Conservation (phyloP, 768 basidiomycete genomes). For the Tylopilus rubrobrunneus region DNA sequence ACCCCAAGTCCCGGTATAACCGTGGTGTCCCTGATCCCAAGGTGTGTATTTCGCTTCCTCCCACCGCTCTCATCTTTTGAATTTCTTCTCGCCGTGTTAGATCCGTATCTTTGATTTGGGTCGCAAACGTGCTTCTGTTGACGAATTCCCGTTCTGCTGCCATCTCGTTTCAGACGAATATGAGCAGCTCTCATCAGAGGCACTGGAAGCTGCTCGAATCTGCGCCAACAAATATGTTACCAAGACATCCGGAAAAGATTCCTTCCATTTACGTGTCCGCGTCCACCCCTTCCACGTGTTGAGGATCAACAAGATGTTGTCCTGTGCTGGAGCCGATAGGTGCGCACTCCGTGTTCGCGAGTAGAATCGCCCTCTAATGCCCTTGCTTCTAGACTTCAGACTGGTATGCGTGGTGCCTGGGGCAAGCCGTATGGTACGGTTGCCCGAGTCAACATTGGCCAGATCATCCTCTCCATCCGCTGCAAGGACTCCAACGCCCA, state of each 20-base stretch:
- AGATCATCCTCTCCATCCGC: slow-evolving; percentile 89
- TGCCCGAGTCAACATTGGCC: slow-evolving; percentile 95
- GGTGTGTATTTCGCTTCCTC: slow-evolving; percentile 36
- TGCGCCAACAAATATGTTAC: slow-evolving; percentile 99
- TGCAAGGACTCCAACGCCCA: slow-evolving; percentile 84
- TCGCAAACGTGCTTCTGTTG: slow-evolving; percentile 92
- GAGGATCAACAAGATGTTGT: slow-evolving; percentile 99
- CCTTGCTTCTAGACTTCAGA: slow-evolving; percentile 60
- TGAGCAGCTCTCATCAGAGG: slow-evolving; percentile 93
- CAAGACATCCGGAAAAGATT: slow-evolving; percentile 97
- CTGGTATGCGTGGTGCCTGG: slow-evolving; percentile 99
- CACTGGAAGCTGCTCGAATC: slow-evolving; percentile 96
- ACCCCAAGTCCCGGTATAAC: slow-evolving; percentile 93
- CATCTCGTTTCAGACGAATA: slow-evolving; percentile 98
- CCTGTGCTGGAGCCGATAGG: slow-evolving; percentile 98
- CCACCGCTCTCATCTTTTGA: not conserved
- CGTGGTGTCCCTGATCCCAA: slow-evolving; percentile 98
- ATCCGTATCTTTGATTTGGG: slow-evolving; percentile 96
- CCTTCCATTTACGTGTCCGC: slow-evolving; percentile 96
- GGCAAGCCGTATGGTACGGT: slow-evolving; percentile 97
- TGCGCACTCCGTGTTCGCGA: slow-evolving; percentile 18
- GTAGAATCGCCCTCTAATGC: not conserved
- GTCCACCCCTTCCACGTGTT: slow-evolving; percentile 98
- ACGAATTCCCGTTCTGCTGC: slow-evolving; percentile 97
- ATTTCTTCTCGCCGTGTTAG: slow-evolving; percentile 36